Base-by-base conservation (phyloP, 129 eudicot genomes). In the Saposhnikovia divaricata region DNA sequence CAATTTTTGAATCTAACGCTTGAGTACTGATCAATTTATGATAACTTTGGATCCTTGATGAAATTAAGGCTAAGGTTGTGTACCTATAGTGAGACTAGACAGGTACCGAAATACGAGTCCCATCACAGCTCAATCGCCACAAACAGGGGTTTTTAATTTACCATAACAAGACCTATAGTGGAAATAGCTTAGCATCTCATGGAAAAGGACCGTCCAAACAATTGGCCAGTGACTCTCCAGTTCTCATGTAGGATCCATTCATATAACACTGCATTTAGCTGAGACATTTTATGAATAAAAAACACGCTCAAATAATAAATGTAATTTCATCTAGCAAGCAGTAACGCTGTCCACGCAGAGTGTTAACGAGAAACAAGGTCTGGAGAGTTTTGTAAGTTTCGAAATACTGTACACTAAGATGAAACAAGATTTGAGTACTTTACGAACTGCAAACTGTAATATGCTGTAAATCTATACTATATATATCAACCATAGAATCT, bases 131-230 rank as follows among this genome's bases (percentile, higher is more conserved):
- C 27, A 12, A 37, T 72, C 15, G 51, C 16, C 27, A 39, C 15
- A 3, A 38, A n/a, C 45, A 42, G 28, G 51, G 50, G 0, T 9
- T 21, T 42, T 7, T 21, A 4, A n/a, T 9, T 61, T 61, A 61
- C 76, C 19, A 72, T 72, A 72, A 72, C 47, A 40, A 72, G 50
- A 23, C 44, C 21, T 16, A 8, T 18, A 8, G 47, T 19, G 31
- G 10, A 14, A 21, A 40, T 12, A 18, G 45, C 69, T 23, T 19
- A 42, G 51, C 76, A 72, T 39, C 76, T 21, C 48, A 72, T 25
- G 27, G 27, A 72, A 72, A 72, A 72, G 51, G 50, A 42, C 76
- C 76, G 76, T 42, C 76, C 76, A 19, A 72, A 27, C 50, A 44
- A 72, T 39, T 42, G 34, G 34, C 51, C n/a, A 18, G 44, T 14